Conservation (phyloP, 345 rosid species). For the rapeseed (Brassica napus) region Da-Ae NC_063447.1:60238001-60238500, state of each 20-base stretch:
- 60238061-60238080: conserved; percentile 32
- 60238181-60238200: conserved; percentile 16
- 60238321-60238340: conserved; percentile 17
- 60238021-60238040: background rate
- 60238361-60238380: background rate
- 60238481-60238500: conserved; percentile 31
- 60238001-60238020: background rate
- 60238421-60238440: conserved; percentile 17
- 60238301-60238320: conserved; percentile 13
- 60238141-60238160: background rate
- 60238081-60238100: conserved; percentile 30
- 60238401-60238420: conserved; percentile 1
- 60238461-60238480: conserved; percentile 26
- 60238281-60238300: conserved; percentile 20
- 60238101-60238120: conserved; percentile 15
- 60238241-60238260: conserved; percentile 37
- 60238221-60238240: conserved; percentile 13
- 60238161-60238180: conserved; percentile 3
- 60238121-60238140: conserved; percentile 24
- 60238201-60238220: conserved; percentile 27
- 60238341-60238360: background rate
- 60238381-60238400: conserved; percentile 18
- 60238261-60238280: conserved; percentile 34
- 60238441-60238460: conserved; percentile 30
- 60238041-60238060: conserved; percentile 19